These are phyloP conservation scores for Parathielavia hyrcaniae DNA, from an alignment of 495 filamentous ascomycete species.

Conservation along the genomic window DNA sequence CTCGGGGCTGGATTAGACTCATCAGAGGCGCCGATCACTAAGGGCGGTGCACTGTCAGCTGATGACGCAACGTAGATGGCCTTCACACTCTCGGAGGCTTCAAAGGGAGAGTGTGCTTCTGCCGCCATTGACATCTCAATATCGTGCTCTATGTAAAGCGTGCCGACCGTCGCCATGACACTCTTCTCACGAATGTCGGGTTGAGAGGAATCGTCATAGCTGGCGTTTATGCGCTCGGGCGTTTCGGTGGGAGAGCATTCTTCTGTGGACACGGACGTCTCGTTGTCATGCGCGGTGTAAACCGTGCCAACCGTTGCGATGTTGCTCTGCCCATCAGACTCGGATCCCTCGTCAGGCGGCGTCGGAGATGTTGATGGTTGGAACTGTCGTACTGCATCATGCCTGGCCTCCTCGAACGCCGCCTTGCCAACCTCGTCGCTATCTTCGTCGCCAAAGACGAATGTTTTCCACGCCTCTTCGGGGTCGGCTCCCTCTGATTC, in stretches of 20 bases:
- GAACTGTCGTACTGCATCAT: slow-evolving; percentile 30
- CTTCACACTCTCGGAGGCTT: slow-evolving; percentile 3
- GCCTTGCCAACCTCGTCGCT: slow-evolving; percentile 33
- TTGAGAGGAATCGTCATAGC: too few relatives aligned
- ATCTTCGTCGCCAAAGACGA: slow-evolving; percentile 32
- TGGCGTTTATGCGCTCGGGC: too few relatives aligned
- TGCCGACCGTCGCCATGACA: slow-evolving; percentile 22
- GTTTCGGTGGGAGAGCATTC: background rate
- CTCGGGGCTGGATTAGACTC: background rate
- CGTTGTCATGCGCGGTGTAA: background rate
- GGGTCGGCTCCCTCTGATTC: slow-evolving; percentile 13
- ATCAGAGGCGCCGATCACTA: background rate
- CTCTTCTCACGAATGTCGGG: slow-evolving; percentile 13
- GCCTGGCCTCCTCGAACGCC: slow-evolving; percentile 34
- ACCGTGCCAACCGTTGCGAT: slow-evolving; percentile 21
- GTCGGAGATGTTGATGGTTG: slow-evolving; percentile 25
- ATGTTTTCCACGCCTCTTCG: slow-evolving; percentile 37
- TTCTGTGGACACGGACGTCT: slow-evolving; percentile 2
- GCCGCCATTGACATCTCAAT: background rate
- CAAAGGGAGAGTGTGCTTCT: background rate
- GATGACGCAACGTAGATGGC: slow-evolving; percentile 1
- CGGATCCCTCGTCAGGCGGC: background rate
- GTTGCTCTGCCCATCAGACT: slow-evolving; percentile 18
- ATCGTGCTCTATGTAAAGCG: slow-evolving; percentile 6
- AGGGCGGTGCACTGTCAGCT: background rate